These are phyloP conservation scores for Glycine tomentella DNA, from an alignment of 306 rosid species.

Conservation along the genomic window DNA sequence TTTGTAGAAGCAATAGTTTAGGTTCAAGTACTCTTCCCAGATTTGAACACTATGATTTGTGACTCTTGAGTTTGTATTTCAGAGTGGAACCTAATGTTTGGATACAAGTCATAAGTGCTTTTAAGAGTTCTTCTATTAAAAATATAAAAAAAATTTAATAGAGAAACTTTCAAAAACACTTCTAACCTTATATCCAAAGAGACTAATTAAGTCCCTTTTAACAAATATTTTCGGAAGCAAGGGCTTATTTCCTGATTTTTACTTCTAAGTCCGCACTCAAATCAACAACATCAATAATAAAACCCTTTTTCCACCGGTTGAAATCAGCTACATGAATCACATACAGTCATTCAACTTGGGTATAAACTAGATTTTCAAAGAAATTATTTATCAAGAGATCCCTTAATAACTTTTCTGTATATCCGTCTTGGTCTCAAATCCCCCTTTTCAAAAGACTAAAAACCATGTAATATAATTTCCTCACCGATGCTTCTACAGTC, in stretches of 20 bases:
- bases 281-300: not conserved
- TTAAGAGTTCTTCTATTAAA: too few relatives aligned
- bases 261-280: not conserved
- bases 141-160: too few relatives aligned
- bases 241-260: not conserved
- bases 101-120: too few relatives aligned
- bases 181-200: too few relatives aligned
- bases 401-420: not conserved
- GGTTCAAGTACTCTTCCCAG: not conserved
- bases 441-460: too few relatives aligned
- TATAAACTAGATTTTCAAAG: not conserved
- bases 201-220: too few relatives aligned
- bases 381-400: not conserved
- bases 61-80: not conserved
- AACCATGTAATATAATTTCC: too few relatives aligned
- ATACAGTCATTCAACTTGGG: not conserved
- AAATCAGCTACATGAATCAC: not conserved
- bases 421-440: too few relatives aligned
- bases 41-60: not conserved
- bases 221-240: not conserved
- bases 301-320: not conserved
- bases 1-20: slow-evolving; percentile 3
- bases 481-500: too few relatives aligned
- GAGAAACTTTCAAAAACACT: too few relatives aligned
- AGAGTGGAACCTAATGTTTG: too few relatives aligned